phyloP scores from a whole-genome alignment of 352 stramenopile species.

The Chrysophaeum taylorii region DNA sequence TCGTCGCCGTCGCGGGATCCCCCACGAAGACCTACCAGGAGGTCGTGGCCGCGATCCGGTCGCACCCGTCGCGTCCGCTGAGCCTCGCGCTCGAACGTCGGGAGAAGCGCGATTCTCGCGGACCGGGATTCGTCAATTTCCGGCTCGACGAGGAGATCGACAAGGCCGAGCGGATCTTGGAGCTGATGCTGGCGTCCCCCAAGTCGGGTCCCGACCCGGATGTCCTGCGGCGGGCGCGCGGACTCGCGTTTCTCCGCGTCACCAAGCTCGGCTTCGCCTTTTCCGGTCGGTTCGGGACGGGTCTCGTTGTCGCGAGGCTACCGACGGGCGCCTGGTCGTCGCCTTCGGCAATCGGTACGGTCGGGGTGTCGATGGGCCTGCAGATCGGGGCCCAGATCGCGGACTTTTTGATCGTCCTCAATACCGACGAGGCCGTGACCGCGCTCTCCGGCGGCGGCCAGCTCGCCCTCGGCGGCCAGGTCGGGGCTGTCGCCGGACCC shows the following conservation, averaged over 20 bases:
- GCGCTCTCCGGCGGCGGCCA: slow-evolving; percentile 45
- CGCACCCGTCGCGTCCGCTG: neutral
- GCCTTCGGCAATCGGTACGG: slow-evolving; percentile 79
- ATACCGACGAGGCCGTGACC: slow-evolving; percentile 71
- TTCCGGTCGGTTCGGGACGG: slow-evolving; percentile 51
- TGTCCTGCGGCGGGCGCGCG: neutral
- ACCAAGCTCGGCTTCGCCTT: slow-evolving; percentile 53
- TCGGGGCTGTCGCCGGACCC: slow-evolving; percentile 74
- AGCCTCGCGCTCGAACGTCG: neutral
- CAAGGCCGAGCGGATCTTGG: slow-evolving; percentile 7
- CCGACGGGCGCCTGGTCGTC: slow-evolving; percentile 67
- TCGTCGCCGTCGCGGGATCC: neutral
- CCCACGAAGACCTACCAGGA: neutral
- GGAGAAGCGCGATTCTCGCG: neutral
- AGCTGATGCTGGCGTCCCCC: neutral
- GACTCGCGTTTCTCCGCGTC: slow-evolving; percentile 35
- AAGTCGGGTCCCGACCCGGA: neutral
- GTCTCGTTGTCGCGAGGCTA: slow-evolving; percentile 74
- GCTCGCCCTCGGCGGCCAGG: slow-evolving; percentile 75
- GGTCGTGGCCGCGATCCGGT: neutral
- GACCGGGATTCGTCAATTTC: neutral
- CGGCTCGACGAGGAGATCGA: slow-evolving; percentile 4
- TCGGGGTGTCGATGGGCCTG: slow-evolving; percentile 65
- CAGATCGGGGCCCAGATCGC: slow-evolving; percentile 76
- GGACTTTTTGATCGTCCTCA: slow-evolving; percentile 86